Base-by-base conservation (phyloP, 345 rosid species). In the Euclidium syriacum region DNA sequence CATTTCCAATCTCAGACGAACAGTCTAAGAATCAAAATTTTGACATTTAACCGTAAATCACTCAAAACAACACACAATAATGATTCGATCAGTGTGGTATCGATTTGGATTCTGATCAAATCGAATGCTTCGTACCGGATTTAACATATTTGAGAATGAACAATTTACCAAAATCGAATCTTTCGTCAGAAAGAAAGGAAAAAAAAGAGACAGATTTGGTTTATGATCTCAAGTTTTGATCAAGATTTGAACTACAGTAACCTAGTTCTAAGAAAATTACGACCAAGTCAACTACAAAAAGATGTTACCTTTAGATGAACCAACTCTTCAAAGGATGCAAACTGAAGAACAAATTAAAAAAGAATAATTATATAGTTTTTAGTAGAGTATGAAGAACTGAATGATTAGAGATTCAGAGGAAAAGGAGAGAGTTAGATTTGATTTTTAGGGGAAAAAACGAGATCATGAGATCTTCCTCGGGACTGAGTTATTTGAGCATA, bases 261-360 rank as follows among this genome's bases (percentile, higher is more conserved):
- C 9, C 19, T 15, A 26, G 23, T 47, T 17, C 1, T 20, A 29
- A 15, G 58, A 52, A 52, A n/a, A 40, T n/a, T 32, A 44, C 10
- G 10, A 59, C 2, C 10, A 62, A 48, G 65, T 65, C 62, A 42
- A 48, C 57, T 32, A 7, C 12, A 52, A 11, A 70, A 70, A 62
- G 52, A 16, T 70, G 58, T 62, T 70, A 70, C 74, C 74, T 69
- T 52, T 69, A 40, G 35, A 70, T 54, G 58, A 47, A 30, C 43
- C 22, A 70, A 50, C 23, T 39, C 51, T 42, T n/a, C 16, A 11
- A 47, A 53, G 36, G 26, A 54, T 43, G 33, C 4, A 34, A 66
- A 26, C 60, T 51, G 59, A 67, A 67, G 25, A 57, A 29, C 47
- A 44, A 30, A 32, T 3, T 23, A 15, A 56, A 25, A n/a, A 0